Conservation (phyloP, 768 basidiomycete genomes). For the Boletellus emodensis region DNA sequence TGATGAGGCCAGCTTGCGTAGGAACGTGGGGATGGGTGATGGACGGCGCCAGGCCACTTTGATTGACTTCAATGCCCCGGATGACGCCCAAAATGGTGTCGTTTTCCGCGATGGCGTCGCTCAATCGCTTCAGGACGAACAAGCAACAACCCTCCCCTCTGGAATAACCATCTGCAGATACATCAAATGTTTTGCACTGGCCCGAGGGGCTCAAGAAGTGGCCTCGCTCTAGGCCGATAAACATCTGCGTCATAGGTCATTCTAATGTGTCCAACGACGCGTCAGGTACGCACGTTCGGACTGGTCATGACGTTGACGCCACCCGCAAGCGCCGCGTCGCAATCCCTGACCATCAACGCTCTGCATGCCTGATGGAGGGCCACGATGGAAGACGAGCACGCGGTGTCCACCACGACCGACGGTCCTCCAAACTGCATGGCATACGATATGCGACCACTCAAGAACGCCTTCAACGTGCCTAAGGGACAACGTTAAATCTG, state of each 20-base stretch:
- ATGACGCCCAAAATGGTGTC: slow-evolving; percentile 69
- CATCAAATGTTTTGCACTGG: slow-evolving; percentile 69
- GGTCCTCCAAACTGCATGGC: slow-evolving; percentile 66
- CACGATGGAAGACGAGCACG: slow-evolving; percentile 68
- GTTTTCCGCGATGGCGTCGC: slow-evolving; percentile 61
- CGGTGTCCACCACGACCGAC: slow-evolving; percentile 68
- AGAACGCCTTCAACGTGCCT: slow-evolving; percentile 64
- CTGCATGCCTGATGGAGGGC: slow-evolving; percentile 69
- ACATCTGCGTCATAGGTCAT: slow-evolving; percentile 46
- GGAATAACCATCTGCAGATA: slow-evolving; percentile 68
- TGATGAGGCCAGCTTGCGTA: slow-evolving; percentile 57
- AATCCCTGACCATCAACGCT: slow-evolving; percentile 60
- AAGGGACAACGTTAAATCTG: neutral
- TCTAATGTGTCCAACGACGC: neutral
- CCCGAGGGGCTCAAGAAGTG: slow-evolving; percentile 67
- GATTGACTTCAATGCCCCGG: slow-evolving; percentile 66
- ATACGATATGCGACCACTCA: slow-evolving; percentile 70
- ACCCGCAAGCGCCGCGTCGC: slow-evolving; percentile 64
- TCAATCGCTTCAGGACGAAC: slow-evolving; percentile 68
- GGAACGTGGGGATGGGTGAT: slow-evolving; percentile 70
- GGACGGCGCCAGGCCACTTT: slow-evolving; percentile 59
- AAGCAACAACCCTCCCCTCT: slow-evolving; percentile 68
- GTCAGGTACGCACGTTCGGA: slow-evolving; percentile 53
- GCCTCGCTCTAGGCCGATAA: slow-evolving; percentile 60
- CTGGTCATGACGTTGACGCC: slow-evolving; percentile 71